These are phyloP conservation scores for Leucoagaricus sp. DNA, from an alignment of 1,284 basidiomycete genomes.

Conservation along the genomic window DNA sequence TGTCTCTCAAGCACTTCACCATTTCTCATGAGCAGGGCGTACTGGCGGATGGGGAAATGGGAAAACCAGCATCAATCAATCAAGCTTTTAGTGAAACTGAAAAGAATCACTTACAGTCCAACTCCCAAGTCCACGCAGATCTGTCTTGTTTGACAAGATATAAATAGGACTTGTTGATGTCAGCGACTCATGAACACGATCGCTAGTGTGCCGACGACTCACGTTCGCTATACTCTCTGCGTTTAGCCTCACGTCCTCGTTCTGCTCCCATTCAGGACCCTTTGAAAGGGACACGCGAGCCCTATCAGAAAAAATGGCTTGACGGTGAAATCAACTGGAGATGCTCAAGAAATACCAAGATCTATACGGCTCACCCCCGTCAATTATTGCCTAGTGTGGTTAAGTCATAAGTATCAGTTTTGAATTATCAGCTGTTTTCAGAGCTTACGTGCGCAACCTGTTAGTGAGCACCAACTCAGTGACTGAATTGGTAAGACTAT, in stretches of 20 bases:
- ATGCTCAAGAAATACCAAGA: background rate
- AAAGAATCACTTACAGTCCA: constrained; percentile 54
- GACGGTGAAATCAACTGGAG: background rate
- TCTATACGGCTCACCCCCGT: constrained; percentile 42
- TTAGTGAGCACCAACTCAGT: background rate
- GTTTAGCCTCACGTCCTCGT: constrained; percentile 49
- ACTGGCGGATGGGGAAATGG: constrained; percentile 27
- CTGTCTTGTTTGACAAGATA: constrained; percentile 61
- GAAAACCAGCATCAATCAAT: background rate
- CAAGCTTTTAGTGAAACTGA: background rate
- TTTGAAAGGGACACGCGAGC: constrained; percentile 22
- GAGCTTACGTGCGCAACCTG: constrained; percentile 53
- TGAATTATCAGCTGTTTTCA: background rate
- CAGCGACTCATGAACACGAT: background rate
- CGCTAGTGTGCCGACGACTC: constrained; percentile 16
- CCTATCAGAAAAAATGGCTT: constrained; percentile 52
- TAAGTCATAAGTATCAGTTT: constrained; percentile 10
- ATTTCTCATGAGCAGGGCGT: constrained; percentile 51
- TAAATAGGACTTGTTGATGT: constrained; percentile 46
- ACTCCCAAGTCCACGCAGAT: constrained; percentile 67
- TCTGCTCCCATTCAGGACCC: constrained; percentile 42
- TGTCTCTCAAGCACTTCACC: constrained; percentile 27
- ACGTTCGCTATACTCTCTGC: constrained; percentile 71
- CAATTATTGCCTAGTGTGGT: constrained; percentile 53
- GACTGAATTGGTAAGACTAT: background rate